Evolutionary conservation across 108 stramenopile genomes (phyloP).

Genomic region (Skeletonema costatum): DNA sequence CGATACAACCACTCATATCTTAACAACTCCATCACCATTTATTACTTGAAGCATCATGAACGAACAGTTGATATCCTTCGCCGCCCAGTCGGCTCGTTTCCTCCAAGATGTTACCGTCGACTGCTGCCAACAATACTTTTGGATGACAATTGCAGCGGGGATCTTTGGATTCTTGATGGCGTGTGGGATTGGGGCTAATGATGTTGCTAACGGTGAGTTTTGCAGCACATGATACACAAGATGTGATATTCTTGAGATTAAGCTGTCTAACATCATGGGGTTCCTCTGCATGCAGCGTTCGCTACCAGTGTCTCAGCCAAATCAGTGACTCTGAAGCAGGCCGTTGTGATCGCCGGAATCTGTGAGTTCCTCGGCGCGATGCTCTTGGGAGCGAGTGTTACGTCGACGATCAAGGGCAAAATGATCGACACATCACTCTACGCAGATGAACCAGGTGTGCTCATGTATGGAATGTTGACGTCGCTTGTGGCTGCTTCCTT

Average conservation of each 20-base stretch:
- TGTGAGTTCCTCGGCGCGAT: constrained; percentile 71
- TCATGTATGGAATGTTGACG: constrained; percentile 70
- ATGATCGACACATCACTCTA: constrained; percentile 56
- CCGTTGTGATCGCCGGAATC: constrained; percentile 62
- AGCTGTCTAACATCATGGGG: neutral
- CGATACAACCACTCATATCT: no score
- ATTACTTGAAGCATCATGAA: neutral
- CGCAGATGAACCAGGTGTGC: constrained; percentile 48
- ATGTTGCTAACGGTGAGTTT: constrained; percentile 65
- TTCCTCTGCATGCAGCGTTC: constrained; percentile 38
- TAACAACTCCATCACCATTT: no score
- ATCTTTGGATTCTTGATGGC: constrained; percentile 52
- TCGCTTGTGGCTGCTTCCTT: constrained; percentile 54
- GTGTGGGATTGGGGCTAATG: constrained; percentile 74
- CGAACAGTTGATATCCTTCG: neutral
- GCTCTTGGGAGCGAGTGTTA: constrained; percentile 66
- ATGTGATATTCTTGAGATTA: neutral
- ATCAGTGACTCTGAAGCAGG: constrained; percentile 66
- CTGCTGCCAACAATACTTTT: constrained; percentile 34
- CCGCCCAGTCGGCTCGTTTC: constrained; percentile 5
- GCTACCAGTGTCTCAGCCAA: constrained; percentile 75
- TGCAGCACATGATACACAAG: neutral
- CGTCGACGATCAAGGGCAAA: constrained; percentile 60
- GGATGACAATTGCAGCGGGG: constrained; percentile 51
- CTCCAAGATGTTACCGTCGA: neutral